These are phyloP conservation scores for Flammula alnicola DNA, from an alignment of 1,284 basidiomycete genomes.

Conservation along the genomic window DNA sequence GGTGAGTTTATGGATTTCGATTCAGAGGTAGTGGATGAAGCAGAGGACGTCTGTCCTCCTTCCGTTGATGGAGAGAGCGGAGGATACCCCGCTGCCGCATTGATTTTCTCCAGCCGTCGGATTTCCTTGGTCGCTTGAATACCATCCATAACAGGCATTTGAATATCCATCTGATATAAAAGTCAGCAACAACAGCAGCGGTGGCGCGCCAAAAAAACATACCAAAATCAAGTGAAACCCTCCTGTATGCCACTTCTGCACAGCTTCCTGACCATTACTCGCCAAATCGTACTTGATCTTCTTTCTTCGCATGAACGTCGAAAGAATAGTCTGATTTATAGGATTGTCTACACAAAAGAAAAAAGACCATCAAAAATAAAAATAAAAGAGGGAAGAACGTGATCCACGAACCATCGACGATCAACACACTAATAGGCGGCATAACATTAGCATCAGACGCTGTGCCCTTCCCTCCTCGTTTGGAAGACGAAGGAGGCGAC, in stretches of 20 bases:
- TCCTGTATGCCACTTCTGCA: conserved; percentile 94
- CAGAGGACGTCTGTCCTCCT: conserved; percentile 50
- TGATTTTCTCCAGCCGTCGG: conserved; percentile 78
- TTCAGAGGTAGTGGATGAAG: conserved; percentile 44
- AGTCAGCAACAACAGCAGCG: conserved; percentile 10
- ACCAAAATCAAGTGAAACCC: conserved; percentile 96
- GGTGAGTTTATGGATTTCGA: conserved; percentile 56
- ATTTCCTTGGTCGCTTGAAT: conserved; percentile 98
- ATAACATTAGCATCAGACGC: conserved; percentile 64
- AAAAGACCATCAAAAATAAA: conserved; percentile 4
- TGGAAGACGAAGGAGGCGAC: conserved; percentile 27
- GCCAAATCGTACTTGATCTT: conserved; percentile 96
- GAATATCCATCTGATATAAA: conserved; percentile 93
- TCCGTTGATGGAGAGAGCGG: conserved; percentile 63
- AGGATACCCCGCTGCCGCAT: conserved; percentile 75
- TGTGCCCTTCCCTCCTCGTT: conserved; percentile 32
- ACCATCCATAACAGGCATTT: conserved; percentile 99
- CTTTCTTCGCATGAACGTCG: conserved; percentile 95
- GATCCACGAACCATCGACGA: conserved; percentile 80
- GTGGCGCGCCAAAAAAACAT: conserved; percentile 33
- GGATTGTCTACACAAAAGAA: conserved; percentile 79
- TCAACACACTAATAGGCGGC: conserved; percentile 94
- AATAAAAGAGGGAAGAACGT: conserved; percentile 13
- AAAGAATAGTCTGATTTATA: conserved; percentile 97
- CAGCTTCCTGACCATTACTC: conserved; percentile 94